Percentiles rank a stretch among this genome's conserved stretches.
phyloP scores from a whole-genome alignment of 2,329 filamentous ascomycete genomes.

The Nigrograna mackinnonii region DNA sequence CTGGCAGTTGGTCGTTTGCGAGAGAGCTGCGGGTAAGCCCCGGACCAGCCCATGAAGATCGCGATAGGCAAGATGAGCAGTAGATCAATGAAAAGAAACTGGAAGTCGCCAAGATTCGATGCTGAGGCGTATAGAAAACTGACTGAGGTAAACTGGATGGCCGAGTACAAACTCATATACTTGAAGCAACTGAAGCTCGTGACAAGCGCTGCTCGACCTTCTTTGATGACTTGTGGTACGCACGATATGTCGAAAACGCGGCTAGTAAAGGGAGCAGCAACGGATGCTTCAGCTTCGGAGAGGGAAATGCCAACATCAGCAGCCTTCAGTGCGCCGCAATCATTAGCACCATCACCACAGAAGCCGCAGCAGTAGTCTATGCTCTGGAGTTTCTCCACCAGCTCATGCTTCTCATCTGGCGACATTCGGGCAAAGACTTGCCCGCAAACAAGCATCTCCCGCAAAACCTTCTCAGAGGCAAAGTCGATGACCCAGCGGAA shows the following conservation, averaged over 20 bases:
- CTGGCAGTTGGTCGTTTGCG: constrained; percentile 89
- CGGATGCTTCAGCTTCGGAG: constrained; percentile 95
- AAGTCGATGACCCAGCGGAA: constrained; percentile 97
- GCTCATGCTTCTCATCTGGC: constrained; percentile 95
- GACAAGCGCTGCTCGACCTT: constrained; percentile 92
- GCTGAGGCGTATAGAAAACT: constrained; percentile 94
- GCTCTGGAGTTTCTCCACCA: constrained; percentile 95
- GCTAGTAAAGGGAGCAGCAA: constrained; percentile 97
- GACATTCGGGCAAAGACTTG: constrained; percentile 99
- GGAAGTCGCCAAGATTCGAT: constrained; percentile 95
- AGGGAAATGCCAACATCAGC: constrained; percentile 97
- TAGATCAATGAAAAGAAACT: constrained; percentile 96
- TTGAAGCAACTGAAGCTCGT: constrained; percentile 99
- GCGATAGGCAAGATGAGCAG: constrained; percentile 92
- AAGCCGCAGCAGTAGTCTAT: constrained; percentile 96
- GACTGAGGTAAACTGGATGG: constrained; percentile 98
- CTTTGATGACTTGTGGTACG: constrained; percentile 88
- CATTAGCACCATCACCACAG: constrained; percentile 96
- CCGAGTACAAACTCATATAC: constrained; percentile 98
- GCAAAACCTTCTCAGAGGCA: constrained; percentile 77
- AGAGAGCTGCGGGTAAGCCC: constrained; percentile 75
- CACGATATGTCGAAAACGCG: constrained; percentile 95
- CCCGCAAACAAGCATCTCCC: constrained; percentile 84
- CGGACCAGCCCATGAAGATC: constrained; percentile 98
- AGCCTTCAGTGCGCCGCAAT: constrained; percentile 94